Base-by-base conservation (phyloP, 2,329 filamentous ascomycete genomes). In the Botrytis byssoidea region DNA sequence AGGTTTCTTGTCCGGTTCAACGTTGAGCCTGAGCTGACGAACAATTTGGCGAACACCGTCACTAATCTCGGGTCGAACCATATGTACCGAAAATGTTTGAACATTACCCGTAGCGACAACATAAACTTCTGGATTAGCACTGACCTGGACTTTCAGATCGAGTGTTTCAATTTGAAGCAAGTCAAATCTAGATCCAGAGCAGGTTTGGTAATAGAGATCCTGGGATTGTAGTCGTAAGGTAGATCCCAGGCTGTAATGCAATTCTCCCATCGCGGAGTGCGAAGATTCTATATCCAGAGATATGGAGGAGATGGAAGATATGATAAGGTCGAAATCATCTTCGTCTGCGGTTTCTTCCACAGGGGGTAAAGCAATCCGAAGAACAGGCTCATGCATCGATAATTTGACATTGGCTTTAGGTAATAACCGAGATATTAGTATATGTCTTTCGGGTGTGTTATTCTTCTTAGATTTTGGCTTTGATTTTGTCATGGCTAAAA, bases 391-490 rank as follows among this genome's bases (percentile, higher is more conserved):
- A 80, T 99, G 96, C 83, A 99, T 92, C 0, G 96, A 98, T 59
- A 98, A 90, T 80, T 98, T 99, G 82, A 98, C 92, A 79, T 89
- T 97, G 0, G 95, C 93, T 83, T 98, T 98, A 1, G 96, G 96
- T 14, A 99, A 85, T 5, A 98, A 87, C n/a, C 93, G 90, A 22
- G 95, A 97, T 44, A 99, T 92, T 48, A 99, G 85, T 71, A 90
- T 87, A 77, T 94, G 88, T 48, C 81, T 83, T 85, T 86, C 77
- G 85, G 86, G 74, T 86, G 83, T 65, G 81, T 82, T n/a, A 83
- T 83, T 29, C 82, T 80, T 77, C 80, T 83, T 79, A 80, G 79
- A 32, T 82, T 80, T 85, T 12, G 84, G 83, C 73, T 86, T 88
- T 12, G 86, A 86, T 77, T 91, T 91, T 61, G 94, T 84, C 76